Evolutionary conservation across 306 rosid genomes (phyloP).

Genomic region (Mimosa pudica): DNA sequence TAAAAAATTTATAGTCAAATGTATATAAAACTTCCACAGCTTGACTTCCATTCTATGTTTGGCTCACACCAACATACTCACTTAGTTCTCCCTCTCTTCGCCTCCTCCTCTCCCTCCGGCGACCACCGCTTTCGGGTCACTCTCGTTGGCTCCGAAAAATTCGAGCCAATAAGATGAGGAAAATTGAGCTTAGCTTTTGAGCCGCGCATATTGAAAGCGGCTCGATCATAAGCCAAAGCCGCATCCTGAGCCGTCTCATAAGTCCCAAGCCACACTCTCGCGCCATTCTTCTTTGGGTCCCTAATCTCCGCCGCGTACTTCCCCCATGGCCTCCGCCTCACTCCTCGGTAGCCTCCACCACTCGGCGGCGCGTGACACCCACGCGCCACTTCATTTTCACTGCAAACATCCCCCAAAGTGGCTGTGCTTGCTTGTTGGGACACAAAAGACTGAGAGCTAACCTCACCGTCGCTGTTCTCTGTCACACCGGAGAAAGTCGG

Average conservation of each 20-base stretch:
- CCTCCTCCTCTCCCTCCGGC: not conserved
- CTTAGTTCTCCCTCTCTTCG: not conserved
- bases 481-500: not conserved
- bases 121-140: slow-evolving; percentile 16
- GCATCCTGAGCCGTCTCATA: slow-evolving; percentile 54
- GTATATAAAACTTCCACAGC: not conserved
- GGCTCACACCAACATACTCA: not conserved
- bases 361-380: not conserved
- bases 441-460: not conserved
- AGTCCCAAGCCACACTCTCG: slow-evolving; percentile 66
- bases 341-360: slow-evolving; percentile 45
- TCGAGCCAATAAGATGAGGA: slow-evolving; percentile 48
- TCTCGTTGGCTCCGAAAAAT: not conserved
- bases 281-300: slow-evolving; percentile 46
- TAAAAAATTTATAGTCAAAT: no score
- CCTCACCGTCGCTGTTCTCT: not conserved
- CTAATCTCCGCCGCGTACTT: slow-evolving; percentile 67
- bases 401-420: not conserved
- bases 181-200: slow-evolving; percentile 60
- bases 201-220: slow-evolving; percentile 63
- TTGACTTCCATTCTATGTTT: not conserved
- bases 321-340: slow-evolving; percentile 63
- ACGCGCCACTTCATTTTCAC: not conserved
- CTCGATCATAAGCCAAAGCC: slow-evolving; percentile 63
- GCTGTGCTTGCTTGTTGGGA: not conserved